These are phyloP conservation scores for Canariomyces notabilis DNA, from an alignment of 2,329 filamentous ascomycete species.

Conservation along the genomic window DNA sequence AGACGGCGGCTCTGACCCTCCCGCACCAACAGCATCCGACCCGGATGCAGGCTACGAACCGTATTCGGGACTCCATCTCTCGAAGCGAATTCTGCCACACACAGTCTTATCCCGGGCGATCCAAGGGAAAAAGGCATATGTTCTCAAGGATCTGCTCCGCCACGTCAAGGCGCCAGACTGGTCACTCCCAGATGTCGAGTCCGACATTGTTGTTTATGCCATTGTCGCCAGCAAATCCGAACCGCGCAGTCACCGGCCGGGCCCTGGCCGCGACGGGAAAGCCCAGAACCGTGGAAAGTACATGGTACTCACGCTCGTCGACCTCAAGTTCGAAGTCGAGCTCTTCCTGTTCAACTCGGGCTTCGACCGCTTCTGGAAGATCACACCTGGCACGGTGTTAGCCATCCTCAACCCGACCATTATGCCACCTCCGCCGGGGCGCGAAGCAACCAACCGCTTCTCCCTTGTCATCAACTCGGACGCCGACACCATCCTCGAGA, in stretches of 20 bases:
- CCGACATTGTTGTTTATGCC: conserved; percentile 84
- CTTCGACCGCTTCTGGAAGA: conserved; percentile 89
- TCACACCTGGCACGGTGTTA: conserved; percentile 85
- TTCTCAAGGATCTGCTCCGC: conserved; percentile 74
- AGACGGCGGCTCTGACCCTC: conserved; percentile 16
- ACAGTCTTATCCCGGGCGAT: conserved; percentile 73
- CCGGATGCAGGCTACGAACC: conserved; percentile 63
- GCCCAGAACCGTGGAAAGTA: conserved; percentile 69
- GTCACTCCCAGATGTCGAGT: conserved; percentile 73
- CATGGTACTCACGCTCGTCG: conserved; percentile 84
- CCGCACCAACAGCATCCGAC: conserved; percentile 15
- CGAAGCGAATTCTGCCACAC: conserved; percentile 77
- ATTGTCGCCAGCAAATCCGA: conserved; percentile 86
- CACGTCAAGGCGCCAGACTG: conserved; percentile 79
- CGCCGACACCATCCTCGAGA: conserved; percentile 83
- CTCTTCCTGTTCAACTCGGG: conserved; percentile 88
- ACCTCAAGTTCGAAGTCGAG: conserved; percentile 86
- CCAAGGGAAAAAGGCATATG: conserved; percentile 69
- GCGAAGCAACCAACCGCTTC: conserved; percentile 75
- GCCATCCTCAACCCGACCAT: conserved; percentile 88
- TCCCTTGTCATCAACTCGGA: conserved; percentile 79
- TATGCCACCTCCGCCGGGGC: conserved; percentile 76
- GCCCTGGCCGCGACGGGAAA: conserved; percentile 39
- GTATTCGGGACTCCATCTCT: conserved; percentile 80
- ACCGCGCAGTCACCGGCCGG: conserved; percentile 57